These are phyloP conservation scores for Leccinellum albellum DNA, from an alignment of 768 basidiomycete species.

Conservation along the genomic window DNA sequence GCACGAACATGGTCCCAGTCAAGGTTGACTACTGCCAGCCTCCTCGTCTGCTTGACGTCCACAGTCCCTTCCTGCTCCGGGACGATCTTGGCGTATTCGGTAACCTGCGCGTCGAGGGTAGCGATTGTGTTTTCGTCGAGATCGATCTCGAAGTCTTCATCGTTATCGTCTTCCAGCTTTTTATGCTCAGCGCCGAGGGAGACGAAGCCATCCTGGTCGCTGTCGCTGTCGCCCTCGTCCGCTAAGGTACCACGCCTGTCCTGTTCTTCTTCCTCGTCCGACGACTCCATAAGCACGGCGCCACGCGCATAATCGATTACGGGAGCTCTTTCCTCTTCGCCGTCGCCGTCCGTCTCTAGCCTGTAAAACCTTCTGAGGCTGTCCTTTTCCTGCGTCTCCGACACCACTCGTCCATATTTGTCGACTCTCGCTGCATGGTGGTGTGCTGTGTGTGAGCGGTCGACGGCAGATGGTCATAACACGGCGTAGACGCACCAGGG, in stretches of 20 bases:
- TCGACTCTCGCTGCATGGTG: slow-evolving; percentile 58
- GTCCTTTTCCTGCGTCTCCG: slow-evolving; percentile 68
- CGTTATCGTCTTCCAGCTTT: slow-evolving; percentile 9
- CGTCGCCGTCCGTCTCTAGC: slow-evolving; percentile 42
- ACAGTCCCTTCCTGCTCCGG: slow-evolving; percentile 44
- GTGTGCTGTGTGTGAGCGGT: background rate
- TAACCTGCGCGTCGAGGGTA: slow-evolving; percentile 71
- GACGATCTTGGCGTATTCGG: slow-evolving; percentile 47
- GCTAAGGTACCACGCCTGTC: slow-evolving; percentile 11
- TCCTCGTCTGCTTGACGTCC: slow-evolving; percentile 49
- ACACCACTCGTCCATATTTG: slow-evolving; percentile 81
- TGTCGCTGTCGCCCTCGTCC: slow-evolving; percentile 45
- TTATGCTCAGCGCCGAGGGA: slow-evolving; percentile 44
- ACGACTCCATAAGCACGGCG: slow-evolving; percentile 82
- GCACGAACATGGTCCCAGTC: slow-evolving; percentile 98
- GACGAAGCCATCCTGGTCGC: slow-evolving; percentile 46
- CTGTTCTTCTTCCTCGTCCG: slow-evolving; percentile 61
- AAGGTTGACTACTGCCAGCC: slow-evolving; percentile 89
- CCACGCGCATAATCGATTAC: slow-evolving; percentile 85
- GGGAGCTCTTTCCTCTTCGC: slow-evolving; percentile 13
- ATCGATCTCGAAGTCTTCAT: slow-evolving; percentile 63
- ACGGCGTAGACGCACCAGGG: slow-evolving; percentile 9
- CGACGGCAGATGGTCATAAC: background rate
- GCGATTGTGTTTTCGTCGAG: slow-evolving; percentile 74
- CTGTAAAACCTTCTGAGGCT: slow-evolving; percentile 79